Percentiles rank a stretch among this genome's conserved stretches.
These are phyloP conservation scores for Climacium dendroides DNA, from an alignment of 225 moss, liverwort and hornwort species.

Conservation along the genomic window DNA sequence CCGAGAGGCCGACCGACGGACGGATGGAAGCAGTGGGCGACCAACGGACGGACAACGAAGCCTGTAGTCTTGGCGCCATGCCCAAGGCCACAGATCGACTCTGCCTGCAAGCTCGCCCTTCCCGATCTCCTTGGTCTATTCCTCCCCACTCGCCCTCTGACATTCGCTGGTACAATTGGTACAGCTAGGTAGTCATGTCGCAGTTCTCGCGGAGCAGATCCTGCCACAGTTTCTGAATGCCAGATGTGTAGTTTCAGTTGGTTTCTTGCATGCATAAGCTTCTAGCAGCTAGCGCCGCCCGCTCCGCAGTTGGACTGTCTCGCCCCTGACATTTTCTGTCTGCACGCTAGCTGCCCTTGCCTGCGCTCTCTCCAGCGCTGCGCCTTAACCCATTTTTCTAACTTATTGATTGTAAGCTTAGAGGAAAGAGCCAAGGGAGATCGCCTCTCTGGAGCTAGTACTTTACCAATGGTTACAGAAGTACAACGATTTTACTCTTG, in stretches of 20 bases:
- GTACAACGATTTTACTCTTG: neutral
- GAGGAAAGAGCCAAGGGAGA: neutral
- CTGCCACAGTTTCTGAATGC: neutral
- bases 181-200: neutral
- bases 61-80: neutral
- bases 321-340: neutral
- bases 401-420: neutral
- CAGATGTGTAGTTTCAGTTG: neutral
- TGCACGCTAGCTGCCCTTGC: neutral
- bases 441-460: neutral
- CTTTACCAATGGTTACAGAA: neutral
- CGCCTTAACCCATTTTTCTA: neutral
- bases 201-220: neutral
- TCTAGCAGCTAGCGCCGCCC: neutral
- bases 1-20: no score
- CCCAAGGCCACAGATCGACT: neutral
- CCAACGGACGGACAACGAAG: neutral
- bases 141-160: neutral
- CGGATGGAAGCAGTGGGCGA: neutral
- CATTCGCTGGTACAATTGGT: neutral
- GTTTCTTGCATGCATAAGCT: neutral
- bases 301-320: neutral
- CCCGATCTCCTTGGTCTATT: neutral
- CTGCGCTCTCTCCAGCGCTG: neutral
- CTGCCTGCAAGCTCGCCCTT: neutral